These are phyloP conservation scores for Pholiota molesta DNA, from an alignment of 768 basidiomycete species.

Conservation along the genomic window DNA sequence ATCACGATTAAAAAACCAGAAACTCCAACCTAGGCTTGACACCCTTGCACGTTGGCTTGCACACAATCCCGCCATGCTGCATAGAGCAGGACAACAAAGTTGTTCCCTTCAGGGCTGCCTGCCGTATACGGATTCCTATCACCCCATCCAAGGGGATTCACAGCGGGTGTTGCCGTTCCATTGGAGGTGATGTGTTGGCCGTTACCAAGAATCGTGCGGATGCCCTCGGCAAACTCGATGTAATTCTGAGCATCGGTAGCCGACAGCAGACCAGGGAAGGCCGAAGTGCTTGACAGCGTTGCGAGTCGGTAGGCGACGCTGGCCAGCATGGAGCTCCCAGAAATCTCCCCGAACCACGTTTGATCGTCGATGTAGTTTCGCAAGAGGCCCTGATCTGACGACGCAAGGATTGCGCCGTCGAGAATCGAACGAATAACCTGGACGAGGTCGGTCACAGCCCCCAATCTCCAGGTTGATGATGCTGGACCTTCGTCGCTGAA, in stretches of 20 bases:
- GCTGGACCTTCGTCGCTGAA: conserved; percentile 15
- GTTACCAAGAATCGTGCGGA: conserved; percentile 29
- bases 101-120: conserved; percentile 43
- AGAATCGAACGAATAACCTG: conserved; percentile 37
- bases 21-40: neutral
- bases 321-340: conserved; percentile 38
- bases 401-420: conserved; percentile 33
- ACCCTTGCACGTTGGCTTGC: conserved; percentile 17
- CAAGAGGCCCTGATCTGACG: conserved; percentile 31
- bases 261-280: conserved; percentile 10
- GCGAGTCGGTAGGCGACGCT: conserved; percentile 38
- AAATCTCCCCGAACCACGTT: conserved; percentile 41
- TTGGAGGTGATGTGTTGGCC: conserved; percentile 26
- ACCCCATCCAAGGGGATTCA: conserved; percentile 39
- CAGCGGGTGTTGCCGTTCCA: conserved; percentile 37
- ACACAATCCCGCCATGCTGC: conserved; percentile 44
- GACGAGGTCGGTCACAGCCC: conserved; percentile 31
- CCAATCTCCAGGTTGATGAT: conserved; percentile 12
- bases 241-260: conserved; percentile 15
- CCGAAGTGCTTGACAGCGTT: conserved; percentile 17
- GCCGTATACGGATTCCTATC: conserved; percentile 33
- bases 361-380: conserved; percentile 39
- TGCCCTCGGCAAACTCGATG: conserved; percentile 27
- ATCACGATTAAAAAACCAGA: neutral
- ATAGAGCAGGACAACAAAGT: conserved; percentile 40